Percentiles rank a stretch among this genome's conserved stretches.
phyloP scores from a whole-genome alignment of 208 protist species.

The Leishmania amazonensis region DNA sequence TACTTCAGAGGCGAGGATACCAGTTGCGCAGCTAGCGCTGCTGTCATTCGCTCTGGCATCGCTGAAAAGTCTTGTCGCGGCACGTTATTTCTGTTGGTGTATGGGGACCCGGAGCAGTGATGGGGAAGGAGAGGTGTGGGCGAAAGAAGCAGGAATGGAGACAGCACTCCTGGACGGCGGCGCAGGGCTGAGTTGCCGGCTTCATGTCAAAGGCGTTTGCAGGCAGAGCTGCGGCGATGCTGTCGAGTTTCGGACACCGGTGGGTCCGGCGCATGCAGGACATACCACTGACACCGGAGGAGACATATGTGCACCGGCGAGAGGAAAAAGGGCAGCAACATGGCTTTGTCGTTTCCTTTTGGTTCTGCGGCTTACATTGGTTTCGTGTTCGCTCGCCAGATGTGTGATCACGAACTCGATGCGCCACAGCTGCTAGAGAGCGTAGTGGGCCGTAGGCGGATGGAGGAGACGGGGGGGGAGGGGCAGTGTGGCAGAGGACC shows the following conservation, averaged over 20 bases:
- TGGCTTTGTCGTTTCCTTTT: not conserved
- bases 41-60: slow-evolving; percentile 34
- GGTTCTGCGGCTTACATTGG: not conserved
- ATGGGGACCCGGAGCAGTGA: not conserved
- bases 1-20: slow-evolving; percentile 46
- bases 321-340: not conserved
- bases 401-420: not conserved
- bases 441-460: not conserved
- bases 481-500: not conserved
- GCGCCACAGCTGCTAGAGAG: not conserved
- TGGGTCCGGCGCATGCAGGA: not conserved
- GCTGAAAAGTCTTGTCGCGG: not conserved
- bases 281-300: not conserved
- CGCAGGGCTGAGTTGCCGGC: not conserved
- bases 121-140: not conserved
- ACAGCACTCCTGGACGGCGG: not conserved
- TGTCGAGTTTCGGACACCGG: not conserved
- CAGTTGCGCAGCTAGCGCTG: slow-evolving; percentile 30
- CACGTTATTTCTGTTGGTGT: not conserved
- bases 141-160: not conserved
- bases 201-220: not conserved
- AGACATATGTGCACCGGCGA: not conserved
- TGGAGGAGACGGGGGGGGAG: not conserved
- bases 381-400: not conserved
- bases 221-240: not conserved